Percentiles rank a stretch among this genome's conserved stretches.
Conservation (phyloP, 164 flowering plant species). For the Houttuynia cordata region DNA sequence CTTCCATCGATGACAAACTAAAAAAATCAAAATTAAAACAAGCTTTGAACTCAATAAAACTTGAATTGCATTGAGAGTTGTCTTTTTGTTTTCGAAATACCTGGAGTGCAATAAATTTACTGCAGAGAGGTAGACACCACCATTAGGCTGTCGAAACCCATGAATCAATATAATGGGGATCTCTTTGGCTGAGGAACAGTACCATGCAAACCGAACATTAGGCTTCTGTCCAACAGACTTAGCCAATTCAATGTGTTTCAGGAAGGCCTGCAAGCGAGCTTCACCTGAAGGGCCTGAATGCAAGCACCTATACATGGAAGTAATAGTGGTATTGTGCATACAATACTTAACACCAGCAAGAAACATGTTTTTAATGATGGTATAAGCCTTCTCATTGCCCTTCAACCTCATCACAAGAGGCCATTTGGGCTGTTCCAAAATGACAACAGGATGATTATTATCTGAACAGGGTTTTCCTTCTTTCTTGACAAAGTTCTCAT, state of each 20-base stretch:
- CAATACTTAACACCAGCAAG: conserved; percentile 12
- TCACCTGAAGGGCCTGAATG: conserved; percentile 14
- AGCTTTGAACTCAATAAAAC: neutral
- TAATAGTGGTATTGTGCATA: conserved; percentile 13
- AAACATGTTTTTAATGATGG: conserved; percentile 16
- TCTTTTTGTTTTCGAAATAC: conserved; percentile 19
- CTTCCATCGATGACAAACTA: neutral
- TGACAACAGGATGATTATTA: neutral
- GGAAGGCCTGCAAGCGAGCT: conserved; percentile 28
- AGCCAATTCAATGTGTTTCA: conserved; percentile 22
- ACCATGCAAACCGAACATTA: conserved; percentile 38
- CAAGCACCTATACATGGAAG: conserved; percentile 25
- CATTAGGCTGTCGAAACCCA: conserved; percentile 40
- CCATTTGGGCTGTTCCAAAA: conserved; percentile 18
- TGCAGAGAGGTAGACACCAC: conserved; percentile 34
- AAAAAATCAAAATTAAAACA: neutral
- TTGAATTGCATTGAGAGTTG: too few species aligned
- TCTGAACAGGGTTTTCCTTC: neutral
- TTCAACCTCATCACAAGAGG: conserved; percentile 14
- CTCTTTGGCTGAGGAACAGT: conserved; percentile 20
- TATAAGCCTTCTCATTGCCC: conserved; percentile 2
- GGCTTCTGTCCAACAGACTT: conserved; percentile 24
- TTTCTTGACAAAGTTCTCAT: conserved; percentile 10
- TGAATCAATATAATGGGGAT: conserved; percentile 22
- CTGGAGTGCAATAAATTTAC: conserved; percentile 24